Percentiles rank a stretch among this genome's conserved stretches.
These are phyloP conservation scores for Penicillium cataractarum DNA, from an alignment of 495 filamentous ascomycete species.

Conservation along the genomic window DNA sequence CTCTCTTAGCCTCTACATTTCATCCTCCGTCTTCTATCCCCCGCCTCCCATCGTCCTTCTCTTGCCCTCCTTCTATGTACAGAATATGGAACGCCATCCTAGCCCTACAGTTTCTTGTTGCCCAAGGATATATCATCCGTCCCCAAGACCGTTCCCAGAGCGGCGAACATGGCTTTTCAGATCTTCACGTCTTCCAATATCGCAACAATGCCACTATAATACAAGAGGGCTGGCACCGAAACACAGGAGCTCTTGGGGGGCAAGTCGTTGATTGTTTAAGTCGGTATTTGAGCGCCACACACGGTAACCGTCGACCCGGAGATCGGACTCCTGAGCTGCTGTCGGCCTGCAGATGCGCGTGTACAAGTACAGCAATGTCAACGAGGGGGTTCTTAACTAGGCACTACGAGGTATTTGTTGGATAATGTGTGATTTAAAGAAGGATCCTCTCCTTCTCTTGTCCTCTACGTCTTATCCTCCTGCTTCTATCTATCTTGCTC, in stretches of 20 bases:
- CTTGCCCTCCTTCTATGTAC: too few relatives aligned
- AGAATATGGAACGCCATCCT: constrained; percentile 19
- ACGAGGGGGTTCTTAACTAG: not conserved
- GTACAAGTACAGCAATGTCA: not conserved
- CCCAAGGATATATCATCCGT: constrained; percentile 15
- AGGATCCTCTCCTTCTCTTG: too few relatives aligned
- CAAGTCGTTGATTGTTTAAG: constrained; percentile 4
- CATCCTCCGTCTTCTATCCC: too few relatives aligned
- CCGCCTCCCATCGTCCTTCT: too few relatives aligned
- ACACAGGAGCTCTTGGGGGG: not conserved
- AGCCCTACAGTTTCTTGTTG: constrained; percentile 7
- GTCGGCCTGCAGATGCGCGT: not conserved
- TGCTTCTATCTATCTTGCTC: too few relatives aligned
- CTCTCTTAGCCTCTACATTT: too few relatives aligned
- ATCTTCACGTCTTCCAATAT: constrained; percentile 16
- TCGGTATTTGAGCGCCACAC: constrained; percentile 4
- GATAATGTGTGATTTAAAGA: not conserved
- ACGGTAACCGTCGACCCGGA: not conserved
- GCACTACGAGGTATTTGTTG: not conserved
- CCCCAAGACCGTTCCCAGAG: constrained; percentile 14
- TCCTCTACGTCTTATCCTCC: too few relatives aligned
- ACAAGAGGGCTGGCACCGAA: constrained; percentile 7
- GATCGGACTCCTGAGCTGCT: not conserved
- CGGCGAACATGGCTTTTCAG: constrained; percentile 12
- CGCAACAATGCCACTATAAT: not conserved